A percentile compares a stretch with the other conserved stretches of the same genome.
Evolutionary conservation across 306 rosid species (phyloP).

Genomic region (Morella rubra): DNA sequence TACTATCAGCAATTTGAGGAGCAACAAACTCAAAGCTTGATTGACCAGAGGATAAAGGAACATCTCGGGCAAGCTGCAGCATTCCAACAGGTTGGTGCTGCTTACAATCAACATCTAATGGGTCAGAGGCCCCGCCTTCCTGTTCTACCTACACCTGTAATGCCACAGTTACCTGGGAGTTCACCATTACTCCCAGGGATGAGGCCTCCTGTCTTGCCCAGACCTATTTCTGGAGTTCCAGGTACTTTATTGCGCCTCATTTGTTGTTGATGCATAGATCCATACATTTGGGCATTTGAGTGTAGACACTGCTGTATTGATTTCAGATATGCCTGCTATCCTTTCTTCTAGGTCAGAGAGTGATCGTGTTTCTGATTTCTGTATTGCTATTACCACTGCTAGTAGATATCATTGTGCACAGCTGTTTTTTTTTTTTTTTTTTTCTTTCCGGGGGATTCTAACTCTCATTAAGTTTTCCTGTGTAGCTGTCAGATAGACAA

Average conservation of each 20-base stretch:
- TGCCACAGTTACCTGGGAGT: constrained; percentile 51
- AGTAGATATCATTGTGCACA: neutral
- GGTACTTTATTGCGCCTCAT: constrained; percentile 35
- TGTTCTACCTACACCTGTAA: constrained; percentile 63
- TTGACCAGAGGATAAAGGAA: constrained; percentile 95
- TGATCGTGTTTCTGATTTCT: neutral
- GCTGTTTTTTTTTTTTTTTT: neutral
- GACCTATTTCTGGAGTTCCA: constrained; percentile 74
- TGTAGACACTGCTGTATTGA: neutral
- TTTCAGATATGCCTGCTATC: neutral
- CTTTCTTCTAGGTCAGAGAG: neutral
- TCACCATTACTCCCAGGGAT: constrained; percentile 67
- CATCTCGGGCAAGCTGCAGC: constrained; percentile 95
- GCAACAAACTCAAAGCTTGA: constrained; percentile 90
- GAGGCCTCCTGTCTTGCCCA: constrained; percentile 79
- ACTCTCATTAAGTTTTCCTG: neutral
- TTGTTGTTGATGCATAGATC: neutral
- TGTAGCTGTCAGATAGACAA: neutral
- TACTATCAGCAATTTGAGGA: constrained; percentile 97
- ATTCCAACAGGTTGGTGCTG: constrained; percentile 86
- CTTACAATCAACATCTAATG: constrained; percentile 72
- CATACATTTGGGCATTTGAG: neutral
- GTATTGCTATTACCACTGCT: neutral
- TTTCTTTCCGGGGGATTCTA: no score
- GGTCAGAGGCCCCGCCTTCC: constrained; percentile 76